phyloP scores from a whole-genome alignment of 2,329 filamentous ascomycete species.

The Stagonosporopsis cucurbitacearum region DNA sequence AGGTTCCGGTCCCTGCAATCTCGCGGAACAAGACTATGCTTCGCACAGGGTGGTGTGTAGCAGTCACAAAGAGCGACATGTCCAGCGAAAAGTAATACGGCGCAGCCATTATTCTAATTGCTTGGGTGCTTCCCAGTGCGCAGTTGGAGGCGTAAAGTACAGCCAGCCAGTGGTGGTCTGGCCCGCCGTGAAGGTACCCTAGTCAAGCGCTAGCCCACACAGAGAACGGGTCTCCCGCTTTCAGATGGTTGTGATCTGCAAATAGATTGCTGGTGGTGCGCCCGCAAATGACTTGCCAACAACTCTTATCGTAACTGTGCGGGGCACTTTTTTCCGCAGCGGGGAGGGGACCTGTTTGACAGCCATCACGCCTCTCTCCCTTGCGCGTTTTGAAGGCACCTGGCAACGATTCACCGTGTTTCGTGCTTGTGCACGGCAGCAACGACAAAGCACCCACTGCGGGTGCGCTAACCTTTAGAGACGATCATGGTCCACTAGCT shows the following conservation, averaged over 20 bases:
- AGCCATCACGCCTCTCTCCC: neutral
- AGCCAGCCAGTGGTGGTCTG: conserved; percentile 10
- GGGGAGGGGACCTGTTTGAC: neutral
- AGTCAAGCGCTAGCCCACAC: conserved; percentile 3
- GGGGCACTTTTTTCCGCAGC: neutral
- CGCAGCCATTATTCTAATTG: neutral
- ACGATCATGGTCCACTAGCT: neutral
- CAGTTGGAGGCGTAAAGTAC: conserved; percentile 9
- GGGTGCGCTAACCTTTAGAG: conserved; percentile 4
- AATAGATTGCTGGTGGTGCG: conserved; percentile 11
- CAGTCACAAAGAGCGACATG: conserved; percentile 2
- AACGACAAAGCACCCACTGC: neutral
- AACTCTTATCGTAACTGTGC: neutral
- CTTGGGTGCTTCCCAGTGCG: neutral
- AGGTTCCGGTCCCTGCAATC: conserved; percentile 8
- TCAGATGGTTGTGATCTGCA: conserved; percentile 1
- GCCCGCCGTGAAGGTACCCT: conserved; percentile 5
- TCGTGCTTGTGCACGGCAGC: neutral
- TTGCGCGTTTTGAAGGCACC: neutral
- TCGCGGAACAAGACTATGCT: neutral
- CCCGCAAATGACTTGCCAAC: neutral
- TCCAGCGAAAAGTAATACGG: neutral
- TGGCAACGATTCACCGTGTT: neutral
- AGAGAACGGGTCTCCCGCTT: conserved; percentile 5
- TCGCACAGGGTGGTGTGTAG: conserved; percentile 1